Conservation (phyloP, 495 filamentous ascomycete genomes). For the Penicillium ochrochloron region DNA sequence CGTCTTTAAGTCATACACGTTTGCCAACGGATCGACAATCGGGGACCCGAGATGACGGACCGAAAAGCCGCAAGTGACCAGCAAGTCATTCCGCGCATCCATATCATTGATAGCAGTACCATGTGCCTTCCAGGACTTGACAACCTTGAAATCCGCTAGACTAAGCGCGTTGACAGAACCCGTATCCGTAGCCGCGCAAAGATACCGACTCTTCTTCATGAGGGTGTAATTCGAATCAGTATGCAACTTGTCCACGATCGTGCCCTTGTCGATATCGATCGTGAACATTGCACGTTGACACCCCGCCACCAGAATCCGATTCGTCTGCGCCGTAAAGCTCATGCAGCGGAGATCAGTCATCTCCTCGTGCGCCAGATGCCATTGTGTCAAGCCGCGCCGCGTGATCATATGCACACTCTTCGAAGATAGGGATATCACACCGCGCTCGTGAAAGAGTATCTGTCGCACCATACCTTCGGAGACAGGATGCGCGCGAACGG, state of each 20-base stretch:
- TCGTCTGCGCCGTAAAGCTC: conserved; percentile 87
- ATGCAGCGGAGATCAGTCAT: conserved; percentile 89
- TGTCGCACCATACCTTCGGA: conserved; percentile 76
- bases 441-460: conserved; percentile 83
- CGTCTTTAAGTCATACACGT: conserved; percentile 92
- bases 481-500: conserved; percentile 69
- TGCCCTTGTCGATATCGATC: conserved; percentile 86
- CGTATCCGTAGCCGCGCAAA: conserved; percentile 86
- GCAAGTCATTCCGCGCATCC: conserved; percentile 88
- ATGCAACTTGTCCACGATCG: conserved; percentile 71
- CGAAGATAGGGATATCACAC: conserved; percentile 77
- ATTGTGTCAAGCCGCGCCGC: conserved; percentile 78
- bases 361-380: conserved; percentile 77
- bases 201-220: conserved; percentile 87
- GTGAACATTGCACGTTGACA: conserved; percentile 86
- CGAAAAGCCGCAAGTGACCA: conserved; percentile 95
- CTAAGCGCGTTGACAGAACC: conserved; percentile 87
- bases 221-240: conserved; percentile 79
- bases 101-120: conserved; percentile 86
- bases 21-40: conserved; percentile 87
- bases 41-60: conserved; percentile 63
- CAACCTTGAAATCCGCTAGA: conserved; percentile 70
- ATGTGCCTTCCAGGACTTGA: conserved; percentile 89
- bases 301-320: conserved; percentile 85
- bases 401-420: conserved; percentile 83